These are phyloP conservation scores for Lecanicillium sp. DNA, from an alignment of 2,329 filamentous ascomycete species.

Conservation along the genomic window DNA sequence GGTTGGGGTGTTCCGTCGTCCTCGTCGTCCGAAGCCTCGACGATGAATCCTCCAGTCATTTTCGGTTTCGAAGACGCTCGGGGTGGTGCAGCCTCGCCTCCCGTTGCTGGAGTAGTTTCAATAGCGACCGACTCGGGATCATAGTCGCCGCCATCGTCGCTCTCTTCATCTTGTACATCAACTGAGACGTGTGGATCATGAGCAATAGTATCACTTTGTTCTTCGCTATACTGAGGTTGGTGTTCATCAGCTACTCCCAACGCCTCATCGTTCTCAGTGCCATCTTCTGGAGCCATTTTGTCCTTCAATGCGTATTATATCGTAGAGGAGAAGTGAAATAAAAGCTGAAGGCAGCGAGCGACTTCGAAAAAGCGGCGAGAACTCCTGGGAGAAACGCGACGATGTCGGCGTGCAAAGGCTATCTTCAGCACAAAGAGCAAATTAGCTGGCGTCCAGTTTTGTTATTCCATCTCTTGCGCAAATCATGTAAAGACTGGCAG, in stretches of 20 bases:
- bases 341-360: too few species aligned
- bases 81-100: neutral
- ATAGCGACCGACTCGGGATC: slow-evolving; percentile 48
- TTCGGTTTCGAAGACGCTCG: slow-evolving; percentile 41
- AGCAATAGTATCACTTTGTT: slow-evolving; percentile 44
- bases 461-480: too few species aligned
- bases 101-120: slow-evolving; percentile 21
- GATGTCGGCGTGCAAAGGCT: too few species aligned
- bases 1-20: slow-evolving; percentile 7
- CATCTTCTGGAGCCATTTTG: slow-evolving; percentile 32
- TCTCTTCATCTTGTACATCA: slow-evolving; percentile 39
- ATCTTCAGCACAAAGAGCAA: too few species aligned
- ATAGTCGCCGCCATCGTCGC: slow-evolving; percentile 49
- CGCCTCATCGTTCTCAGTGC: slow-evolving; percentile 45
- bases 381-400: too few species aligned
- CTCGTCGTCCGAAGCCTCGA: slow-evolving; percentile 49
- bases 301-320: neutral
- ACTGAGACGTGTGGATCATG: slow-evolving; percentile 38
- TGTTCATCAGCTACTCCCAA: slow-evolving; percentile 48
- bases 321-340: too few species aligned
- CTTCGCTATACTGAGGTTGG: slow-evolving; percentile 47
- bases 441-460: too few species aligned
- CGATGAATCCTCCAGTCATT: slow-evolving; percentile 51
- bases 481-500: too few species aligned
- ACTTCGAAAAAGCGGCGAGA: too few species aligned